Evolutionary conservation across 352 stramenopile species (phyloP).

Genomic region (Achlya hypogyna): DNA sequence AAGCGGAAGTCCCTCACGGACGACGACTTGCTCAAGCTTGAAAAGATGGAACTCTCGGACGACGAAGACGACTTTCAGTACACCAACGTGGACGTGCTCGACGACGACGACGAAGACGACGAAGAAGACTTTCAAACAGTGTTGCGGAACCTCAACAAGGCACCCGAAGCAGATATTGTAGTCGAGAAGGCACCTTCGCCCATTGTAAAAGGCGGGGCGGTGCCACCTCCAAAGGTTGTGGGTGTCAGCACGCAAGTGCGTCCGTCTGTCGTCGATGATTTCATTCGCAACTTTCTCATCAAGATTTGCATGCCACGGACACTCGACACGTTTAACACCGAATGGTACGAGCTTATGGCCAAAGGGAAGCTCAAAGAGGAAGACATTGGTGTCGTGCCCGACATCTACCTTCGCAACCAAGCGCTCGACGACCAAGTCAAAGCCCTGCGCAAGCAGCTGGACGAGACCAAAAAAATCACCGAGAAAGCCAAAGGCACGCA

Average conservation of each 20-base stretch:
- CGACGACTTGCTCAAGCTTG: slow-evolving; percentile 77
- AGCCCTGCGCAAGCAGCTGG: slow-evolving; percentile 69
- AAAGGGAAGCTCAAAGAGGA: slow-evolving; percentile 89
- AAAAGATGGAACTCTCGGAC: slow-evolving; percentile 78
- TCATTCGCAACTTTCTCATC: slow-evolving; percentile 94
- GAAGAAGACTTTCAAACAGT: slow-evolving; percentile 74
- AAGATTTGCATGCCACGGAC: slow-evolving; percentile 85
- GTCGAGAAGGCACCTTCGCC: slow-evolving; percentile 11
- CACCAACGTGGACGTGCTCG: slow-evolving; percentile 47
- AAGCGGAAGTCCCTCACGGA: slow-evolving; percentile 16
- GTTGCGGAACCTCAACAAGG: slow-evolving; percentile 19
- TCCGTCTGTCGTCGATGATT: slow-evolving; percentile 89
- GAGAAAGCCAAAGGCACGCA: slow-evolving; percentile 64
- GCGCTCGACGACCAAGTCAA: slow-evolving; percentile 86
- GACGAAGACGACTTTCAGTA: slow-evolving; percentile 87
- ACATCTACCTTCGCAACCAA: slow-evolving; percentile 92
- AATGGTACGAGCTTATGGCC: slow-evolving; percentile 92
- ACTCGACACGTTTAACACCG: slow-evolving; percentile 92
- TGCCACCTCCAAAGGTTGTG: not conserved
- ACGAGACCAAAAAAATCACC: slow-evolving; percentile 84
- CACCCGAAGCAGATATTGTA: slow-evolving; percentile 11
- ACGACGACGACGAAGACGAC: slow-evolving; percentile 63
- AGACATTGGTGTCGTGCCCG: slow-evolving; percentile 84
- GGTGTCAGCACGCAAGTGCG: slow-evolving; percentile 49
- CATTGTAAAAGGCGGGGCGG: not conserved